Percentiles rank a stretch among this genome's conserved stretches.
Conservation (phyloP, 2,329 filamentous ascomycete species). For the Chaetoscypha palmicola region DNA sequence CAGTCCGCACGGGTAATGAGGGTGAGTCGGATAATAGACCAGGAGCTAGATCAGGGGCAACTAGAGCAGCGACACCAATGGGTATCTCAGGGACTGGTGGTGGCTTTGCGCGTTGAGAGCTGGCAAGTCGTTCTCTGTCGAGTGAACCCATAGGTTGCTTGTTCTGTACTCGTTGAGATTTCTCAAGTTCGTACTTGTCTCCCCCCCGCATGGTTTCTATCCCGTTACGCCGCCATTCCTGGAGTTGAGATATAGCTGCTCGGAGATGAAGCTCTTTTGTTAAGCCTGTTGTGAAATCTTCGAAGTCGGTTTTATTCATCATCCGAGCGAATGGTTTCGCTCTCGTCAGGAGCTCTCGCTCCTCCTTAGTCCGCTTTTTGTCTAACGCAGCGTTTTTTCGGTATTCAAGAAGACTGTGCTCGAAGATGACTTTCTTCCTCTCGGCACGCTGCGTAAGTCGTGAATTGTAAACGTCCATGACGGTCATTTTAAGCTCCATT, state of each 20-base stretch:
- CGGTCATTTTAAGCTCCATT: conserved; percentile 93
- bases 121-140: conserved; percentile 71
- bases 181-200: conserved; percentile 89
- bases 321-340: conserved; percentile 93
- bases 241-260: conserved; percentile 80
- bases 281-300: conserved; percentile 74
- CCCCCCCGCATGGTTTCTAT: conserved; percentile 81
- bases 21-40: conserved; percentile 39
- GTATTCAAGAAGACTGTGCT: conserved; percentile 90
- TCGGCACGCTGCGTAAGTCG: conserved; percentile 85
- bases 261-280: conserved; percentile 88
- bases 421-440: conserved; percentile 92
- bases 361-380: conserved; percentile 94
- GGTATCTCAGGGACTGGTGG: conserved; percentile 59
- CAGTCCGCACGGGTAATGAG: conserved; percentile 1
- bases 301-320: conserved; percentile 92
- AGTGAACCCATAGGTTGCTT: conserved; percentile 69
- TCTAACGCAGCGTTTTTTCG: conserved; percentile 82
- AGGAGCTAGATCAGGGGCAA: conserved; percentile 67
- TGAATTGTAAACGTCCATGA: conserved; percentile 97
- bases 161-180: conserved; percentile 66
- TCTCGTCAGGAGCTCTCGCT: conserved; percentile 83
- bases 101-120: conserved; percentile 62
- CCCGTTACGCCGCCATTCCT: conserved; percentile 83
- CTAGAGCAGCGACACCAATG: conserved; percentile 66